Evolutionary conservation across 495 filamentous ascomycete genomes (phyloP).

Genomic region (Rusavskia elegans): DNA sequence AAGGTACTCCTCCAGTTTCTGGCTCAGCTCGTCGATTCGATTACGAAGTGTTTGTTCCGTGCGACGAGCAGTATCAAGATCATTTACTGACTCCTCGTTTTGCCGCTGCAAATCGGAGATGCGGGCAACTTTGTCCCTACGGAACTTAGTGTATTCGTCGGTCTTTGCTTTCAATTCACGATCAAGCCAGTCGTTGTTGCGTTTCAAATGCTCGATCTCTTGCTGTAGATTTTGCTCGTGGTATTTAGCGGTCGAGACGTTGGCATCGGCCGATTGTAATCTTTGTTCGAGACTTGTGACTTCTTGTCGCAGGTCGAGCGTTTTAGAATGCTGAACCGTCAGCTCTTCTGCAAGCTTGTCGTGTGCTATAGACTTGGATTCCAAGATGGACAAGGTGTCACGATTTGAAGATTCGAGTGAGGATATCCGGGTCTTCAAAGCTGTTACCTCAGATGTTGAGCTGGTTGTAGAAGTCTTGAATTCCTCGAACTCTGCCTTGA

Average conservation of each 20-base stretch:
- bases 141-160: slow-evolving; percentile 70
- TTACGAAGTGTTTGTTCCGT: slow-evolving; percentile 67
- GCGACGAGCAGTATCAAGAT: slow-evolving; percentile 56
- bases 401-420: slow-evolving; percentile 83
- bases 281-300: slow-evolving; percentile 64
- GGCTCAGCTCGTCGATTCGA: slow-evolving; percentile 66
- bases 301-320: slow-evolving; percentile 64
- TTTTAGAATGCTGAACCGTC: slow-evolving; percentile 73
- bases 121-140: slow-evolving; percentile 83
- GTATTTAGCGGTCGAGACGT: slow-evolving; percentile 63
- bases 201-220: slow-evolving; percentile 70
- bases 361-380: slow-evolving; percentile 77
- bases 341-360: slow-evolving; percentile 76
- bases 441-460: slow-evolving; percentile 60
- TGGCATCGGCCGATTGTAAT: slow-evolving; percentile 62
- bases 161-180: slow-evolving; percentile 77
- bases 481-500: slow-evolving; percentile 69
- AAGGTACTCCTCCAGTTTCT: slow-evolving; percentile 72
- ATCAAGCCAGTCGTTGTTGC: slow-evolving; percentile 84
- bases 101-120: slow-evolving; percentile 76
- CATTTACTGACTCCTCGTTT: slow-evolving; percentile 67
- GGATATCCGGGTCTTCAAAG: slow-evolving; percentile 60
- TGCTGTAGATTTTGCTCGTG: slow-evolving; percentile 77
- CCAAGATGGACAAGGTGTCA: slow-evolving; percentile 72
- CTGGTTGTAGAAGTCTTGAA: slow-evolving; percentile 61